phyloP scores from a whole-genome alignment of 2,329 filamentous ascomycete genomes.

The Epichloe scottii region DNA sequence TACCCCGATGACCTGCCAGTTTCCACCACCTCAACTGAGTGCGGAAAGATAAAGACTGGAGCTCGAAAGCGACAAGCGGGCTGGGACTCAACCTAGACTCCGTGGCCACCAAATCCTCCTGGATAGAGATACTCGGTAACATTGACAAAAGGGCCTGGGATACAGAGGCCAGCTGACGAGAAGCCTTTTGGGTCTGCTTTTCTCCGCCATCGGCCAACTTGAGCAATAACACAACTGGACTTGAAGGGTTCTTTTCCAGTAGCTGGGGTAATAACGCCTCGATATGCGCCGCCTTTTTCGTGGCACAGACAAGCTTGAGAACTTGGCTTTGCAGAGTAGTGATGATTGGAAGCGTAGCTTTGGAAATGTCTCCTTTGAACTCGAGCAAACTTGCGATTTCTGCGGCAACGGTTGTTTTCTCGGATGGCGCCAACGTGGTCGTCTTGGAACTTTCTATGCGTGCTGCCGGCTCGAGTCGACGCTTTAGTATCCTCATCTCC shows the following conservation, averaged over 20 bases:
- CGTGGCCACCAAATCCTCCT: slow-evolving; percentile 44
- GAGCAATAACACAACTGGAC: slow-evolving; percentile 45
- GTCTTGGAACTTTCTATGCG: slow-evolving; percentile 19
- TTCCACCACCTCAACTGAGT: slow-evolving; percentile 54
- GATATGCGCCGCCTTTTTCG: slow-evolving; percentile 46
- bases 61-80: slow-evolving; percentile 44
- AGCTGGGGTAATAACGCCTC: slow-evolving; percentile 46
- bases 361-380: slow-evolving; percentile 36
- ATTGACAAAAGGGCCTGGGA: slow-evolving; percentile 53
- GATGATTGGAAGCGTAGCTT: slow-evolving; percentile 39
- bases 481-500: slow-evolving; percentile 55
- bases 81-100: slow-evolving; percentile 42
- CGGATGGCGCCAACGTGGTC: slow-evolving; percentile 15
- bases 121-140: slow-evolving; percentile 52
- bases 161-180: slow-evolving; percentile 53
- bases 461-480: slow-evolving; percentile 36
- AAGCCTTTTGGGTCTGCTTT: slow-evolving; percentile 41
- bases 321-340: slow-evolving; percentile 52
- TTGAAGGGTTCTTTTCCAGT: slow-evolving; percentile 36
- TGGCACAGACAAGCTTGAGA: slow-evolving; percentile 48
- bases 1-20: slow-evolving; percentile 44
- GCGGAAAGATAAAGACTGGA: slow-evolving; percentile 52
- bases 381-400: slow-evolving; percentile 47
- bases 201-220: slow-evolving; percentile 29
- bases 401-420: slow-evolving; percentile 18